phyloP scores from a whole-genome alignment of 106 monocot species.

The Agapanthus africanus region DNA sequence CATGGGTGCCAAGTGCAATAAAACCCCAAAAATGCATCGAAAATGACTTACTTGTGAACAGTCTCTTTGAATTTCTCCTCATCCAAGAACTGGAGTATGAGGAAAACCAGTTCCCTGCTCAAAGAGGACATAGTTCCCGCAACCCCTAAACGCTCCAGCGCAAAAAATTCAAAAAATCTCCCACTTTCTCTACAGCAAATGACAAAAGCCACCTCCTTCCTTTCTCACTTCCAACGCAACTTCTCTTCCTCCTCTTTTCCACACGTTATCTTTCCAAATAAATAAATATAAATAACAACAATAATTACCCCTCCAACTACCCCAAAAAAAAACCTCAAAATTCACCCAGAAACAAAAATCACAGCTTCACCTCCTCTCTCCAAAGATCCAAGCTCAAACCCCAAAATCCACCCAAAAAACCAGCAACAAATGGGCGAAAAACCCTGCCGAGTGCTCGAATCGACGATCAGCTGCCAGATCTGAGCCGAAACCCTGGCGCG shows the following conservation, averaged over 20 bases:
- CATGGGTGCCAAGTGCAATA: no score
- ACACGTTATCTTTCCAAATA: neutral
- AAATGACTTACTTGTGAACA: slow-evolving; percentile 79
- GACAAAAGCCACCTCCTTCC: neutral
- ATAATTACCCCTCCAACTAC: neutral
- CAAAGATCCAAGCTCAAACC: neutral
- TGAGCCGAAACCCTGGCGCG: neutral
- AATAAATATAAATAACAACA: no score
- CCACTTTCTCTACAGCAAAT: neutral
- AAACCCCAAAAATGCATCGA: no score
- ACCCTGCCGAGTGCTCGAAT: neutral
- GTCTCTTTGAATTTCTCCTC: slow-evolving; percentile 99
- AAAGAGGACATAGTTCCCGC: slow-evolving; percentile 90
- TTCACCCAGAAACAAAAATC: neutral
- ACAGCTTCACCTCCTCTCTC: neutral
- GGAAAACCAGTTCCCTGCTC: slow-evolving; percentile 99
- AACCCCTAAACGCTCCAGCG: slow-evolving; percentile 85
- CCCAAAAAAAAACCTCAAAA: neutral
- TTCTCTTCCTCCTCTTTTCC: slow-evolving; percentile 1
- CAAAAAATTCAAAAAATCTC: slow-evolving; percentile 23
- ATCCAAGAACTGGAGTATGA: slow-evolving; percentile 94
- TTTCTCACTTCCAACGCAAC: neutral
- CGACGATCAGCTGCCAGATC: neutral
- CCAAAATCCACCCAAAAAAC: slow-evolving; percentile 1
- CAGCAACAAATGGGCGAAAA: slow-evolving; percentile 5